These are phyloP conservation scores for Hamigera avellanea DNA, from an alignment of 495 filamentous ascomycete genomes.

Conservation along the genomic window DNA sequence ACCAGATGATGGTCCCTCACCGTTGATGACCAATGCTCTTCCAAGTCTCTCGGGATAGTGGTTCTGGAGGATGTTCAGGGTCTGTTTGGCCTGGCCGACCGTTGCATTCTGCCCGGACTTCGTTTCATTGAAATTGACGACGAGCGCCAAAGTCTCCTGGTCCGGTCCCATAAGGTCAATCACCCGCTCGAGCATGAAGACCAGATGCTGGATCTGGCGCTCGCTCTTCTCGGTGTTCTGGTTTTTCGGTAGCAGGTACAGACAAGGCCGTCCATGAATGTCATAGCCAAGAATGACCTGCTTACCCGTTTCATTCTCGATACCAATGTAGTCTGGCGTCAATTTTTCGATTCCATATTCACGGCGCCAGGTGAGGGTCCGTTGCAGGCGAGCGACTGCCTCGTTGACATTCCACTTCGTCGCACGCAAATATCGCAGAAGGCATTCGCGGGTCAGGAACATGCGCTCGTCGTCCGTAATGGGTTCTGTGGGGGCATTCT, in stretches of 20 bases:
- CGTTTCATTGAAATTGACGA: conserved; percentile 81
- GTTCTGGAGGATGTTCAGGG: conserved; percentile 77
- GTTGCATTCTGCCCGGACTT: conserved; percentile 65
- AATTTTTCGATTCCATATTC: conserved; percentile 70
- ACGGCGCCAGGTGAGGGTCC: conserved; percentile 75
- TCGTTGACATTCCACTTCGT: conserved; percentile 77
- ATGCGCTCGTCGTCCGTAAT: conserved; percentile 72
- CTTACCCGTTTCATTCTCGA: conserved; percentile 94
- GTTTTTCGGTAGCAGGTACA: conserved; percentile 75
- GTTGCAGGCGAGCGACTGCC: conserved; percentile 64
- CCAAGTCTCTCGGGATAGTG: conserved; percentile 95
- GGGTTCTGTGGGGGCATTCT: conserved; percentile 46
- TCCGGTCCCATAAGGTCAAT: conserved; percentile 79
- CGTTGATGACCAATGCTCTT: conserved; percentile 73
- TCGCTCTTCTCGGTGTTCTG: conserved; percentile 86
- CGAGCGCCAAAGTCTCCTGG: conserved; percentile 71
- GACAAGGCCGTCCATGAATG: conserved; percentile 68
- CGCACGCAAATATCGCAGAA: conserved; percentile 85
- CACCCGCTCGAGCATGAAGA: conserved; percentile 86
- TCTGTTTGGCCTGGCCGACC: conserved; percentile 63
- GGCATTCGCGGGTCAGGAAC: conserved; percentile 85
- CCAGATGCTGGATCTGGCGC: conserved; percentile 87
- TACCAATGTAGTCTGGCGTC: conserved; percentile 71
- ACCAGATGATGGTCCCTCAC: conserved; percentile 32
- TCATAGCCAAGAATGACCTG: conserved; percentile 84